Percentiles rank a stretch among this genome's conserved stretches.
Conservation (phyloP, 148 eudicot species). For the Euryodendron excelsum region DNA sequence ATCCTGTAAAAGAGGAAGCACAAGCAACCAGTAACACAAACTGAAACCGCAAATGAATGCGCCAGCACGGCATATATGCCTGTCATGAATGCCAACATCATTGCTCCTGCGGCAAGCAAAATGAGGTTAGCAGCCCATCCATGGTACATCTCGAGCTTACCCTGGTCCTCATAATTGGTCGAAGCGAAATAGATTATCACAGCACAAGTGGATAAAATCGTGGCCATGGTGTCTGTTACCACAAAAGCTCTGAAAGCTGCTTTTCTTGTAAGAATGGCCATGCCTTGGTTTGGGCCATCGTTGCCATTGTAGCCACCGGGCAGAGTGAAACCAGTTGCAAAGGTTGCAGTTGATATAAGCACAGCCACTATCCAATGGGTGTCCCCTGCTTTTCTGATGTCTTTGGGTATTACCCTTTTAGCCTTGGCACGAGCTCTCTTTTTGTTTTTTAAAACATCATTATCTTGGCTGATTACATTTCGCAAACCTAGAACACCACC, state of each 20-base stretch:
- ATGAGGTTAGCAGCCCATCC: too few relatives aligned
- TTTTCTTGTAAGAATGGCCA: background rate
- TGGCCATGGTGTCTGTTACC: background rate
- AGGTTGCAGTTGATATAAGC: background rate
- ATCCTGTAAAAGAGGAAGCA: too few relatives aligned
- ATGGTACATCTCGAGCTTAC: too few relatives aligned
- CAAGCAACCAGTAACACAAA: background rate
- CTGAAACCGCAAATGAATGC: background rate
- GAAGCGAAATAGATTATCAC: background rate
- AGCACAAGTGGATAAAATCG: background rate
- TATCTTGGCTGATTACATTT: too few relatives aligned
- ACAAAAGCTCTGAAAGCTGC: background rate
- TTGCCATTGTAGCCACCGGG: slow-evolving; percentile 1
- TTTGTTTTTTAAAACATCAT: too few relatives aligned
- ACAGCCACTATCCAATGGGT: background rate
- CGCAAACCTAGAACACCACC: too few relatives aligned
- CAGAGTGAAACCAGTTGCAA: background rate
- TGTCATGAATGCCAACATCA: background rate
- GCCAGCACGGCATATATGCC: background rate
- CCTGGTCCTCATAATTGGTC: too few relatives aligned
- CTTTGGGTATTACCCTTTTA: too few relatives aligned
- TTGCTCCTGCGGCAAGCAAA: background rate
- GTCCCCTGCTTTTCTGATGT: background rate
- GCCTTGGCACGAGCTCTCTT: too few relatives aligned
- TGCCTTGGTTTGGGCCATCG: background rate